Conservation (phyloP, 2,329 filamentous ascomycete genomes). For the Xylariomycetidae sp. region DNA sequence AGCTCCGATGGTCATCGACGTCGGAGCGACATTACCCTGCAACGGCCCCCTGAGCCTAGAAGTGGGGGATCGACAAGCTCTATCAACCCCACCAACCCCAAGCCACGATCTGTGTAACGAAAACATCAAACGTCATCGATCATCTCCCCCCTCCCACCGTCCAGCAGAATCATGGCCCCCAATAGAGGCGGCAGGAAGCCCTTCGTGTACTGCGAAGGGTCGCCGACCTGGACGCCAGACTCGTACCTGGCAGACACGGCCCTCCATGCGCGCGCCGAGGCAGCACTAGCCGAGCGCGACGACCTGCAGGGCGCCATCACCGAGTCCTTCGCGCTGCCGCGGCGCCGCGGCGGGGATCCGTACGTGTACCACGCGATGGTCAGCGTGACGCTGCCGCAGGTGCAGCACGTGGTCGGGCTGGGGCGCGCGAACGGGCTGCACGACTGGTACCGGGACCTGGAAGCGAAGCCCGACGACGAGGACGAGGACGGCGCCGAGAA, state of each 20-base stretch:
- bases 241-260: constrained; percentile 32
- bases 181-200: constrained; percentile 4
- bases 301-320: constrained; percentile 40
- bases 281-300: constrained; percentile 30
- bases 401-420: constrained; percentile 38
- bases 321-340: constrained; percentile 37
- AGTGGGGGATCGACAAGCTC: too few species aligned
- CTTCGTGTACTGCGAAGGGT: constrained; percentile 39
- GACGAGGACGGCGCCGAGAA: not conserved
- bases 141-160: too few species aligned
- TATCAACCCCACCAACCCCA: too few species aligned
- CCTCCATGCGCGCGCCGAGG: constrained; percentile 31
- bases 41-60: too few species aligned
- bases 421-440: constrained; percentile 42
- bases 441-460: constrained; percentile 39
- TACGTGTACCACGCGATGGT: constrained; percentile 48
- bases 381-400: constrained; percentile 42
- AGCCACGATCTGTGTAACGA: too few species aligned
- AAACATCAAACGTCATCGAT: too few species aligned
- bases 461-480: constrained; percentile 1
- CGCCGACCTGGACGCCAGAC: constrained; percentile 36
- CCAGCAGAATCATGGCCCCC: too few species aligned
- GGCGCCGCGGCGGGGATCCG: constrained; percentile 35
- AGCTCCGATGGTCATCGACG: too few species aligned
- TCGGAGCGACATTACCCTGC: too few species aligned